phyloP scores from a whole-genome alignment of 805 yeast genomes.

The Nakazawaea molendinolei region DNA sequence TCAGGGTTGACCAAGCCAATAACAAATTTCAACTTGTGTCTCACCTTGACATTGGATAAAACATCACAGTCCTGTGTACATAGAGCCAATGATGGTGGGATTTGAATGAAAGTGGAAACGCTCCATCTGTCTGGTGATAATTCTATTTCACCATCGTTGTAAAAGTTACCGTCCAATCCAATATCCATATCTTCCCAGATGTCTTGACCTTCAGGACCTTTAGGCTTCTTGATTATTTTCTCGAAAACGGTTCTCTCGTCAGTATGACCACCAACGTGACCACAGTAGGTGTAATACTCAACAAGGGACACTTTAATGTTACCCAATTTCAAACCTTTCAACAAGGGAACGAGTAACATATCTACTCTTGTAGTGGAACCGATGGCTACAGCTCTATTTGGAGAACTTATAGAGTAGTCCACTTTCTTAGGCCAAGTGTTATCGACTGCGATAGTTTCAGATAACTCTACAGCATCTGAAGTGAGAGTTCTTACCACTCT shows the following conservation, averaged over 20 bases:
- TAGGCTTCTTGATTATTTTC: conserved; percentile 38
- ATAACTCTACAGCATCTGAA: conserved; percentile 77
- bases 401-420: conserved; percentile 81
- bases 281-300: conserved; percentile 57
- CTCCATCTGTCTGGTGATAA: conserved; percentile 69
- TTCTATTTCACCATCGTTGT: conserved; percentile 21
- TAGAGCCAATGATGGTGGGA: conserved; percentile 69
- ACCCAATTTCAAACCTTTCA: conserved; percentile 77
- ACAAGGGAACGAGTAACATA: conserved; percentile 67
- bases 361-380: conserved; percentile 73
- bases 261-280: conserved; percentile 48
- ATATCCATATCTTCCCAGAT: conserved; percentile 29
- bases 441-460: conserved; percentile 90
- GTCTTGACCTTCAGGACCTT: conserved; percentile 35
- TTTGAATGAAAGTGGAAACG: conserved; percentile 45
- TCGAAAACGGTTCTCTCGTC: conserved; percentile 56
- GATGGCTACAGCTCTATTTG: conserved; percentile 83
- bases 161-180: conserved; percentile 32
- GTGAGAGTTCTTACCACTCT: conserved; percentile 83
- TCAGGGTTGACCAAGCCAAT: conserved; percentile 39
- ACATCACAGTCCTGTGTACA: conserved; percentile 87
- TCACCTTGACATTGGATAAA: conserved; percentile 53
- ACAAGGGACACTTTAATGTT: conserved; percentile 59
- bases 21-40: conserved; percentile 37
- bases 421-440: conserved; percentile 94